Evolutionary conservation across 352 stramenopile genomes (phyloP).

Genomic region (Phytophthora podocarpi): DNA sequence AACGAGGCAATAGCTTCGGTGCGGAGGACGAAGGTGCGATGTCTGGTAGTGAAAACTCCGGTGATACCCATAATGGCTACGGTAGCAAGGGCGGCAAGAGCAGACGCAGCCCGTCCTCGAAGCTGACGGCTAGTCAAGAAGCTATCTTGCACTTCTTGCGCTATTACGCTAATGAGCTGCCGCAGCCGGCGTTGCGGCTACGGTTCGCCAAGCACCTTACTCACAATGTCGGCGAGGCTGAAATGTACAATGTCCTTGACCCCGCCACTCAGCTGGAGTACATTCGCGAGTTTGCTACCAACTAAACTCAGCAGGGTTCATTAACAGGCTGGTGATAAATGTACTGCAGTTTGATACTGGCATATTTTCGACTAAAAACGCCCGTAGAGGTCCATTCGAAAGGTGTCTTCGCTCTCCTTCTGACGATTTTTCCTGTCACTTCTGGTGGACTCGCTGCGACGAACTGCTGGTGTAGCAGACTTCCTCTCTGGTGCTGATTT

Average conservation of each 20-base stretch:
- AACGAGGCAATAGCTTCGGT: conserved; percentile 19
- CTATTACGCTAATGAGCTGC: conserved; percentile 42
- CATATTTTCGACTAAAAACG: conserved; percentile 22
- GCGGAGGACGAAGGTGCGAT: neutral
- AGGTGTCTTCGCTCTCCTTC: conserved; percentile 22
- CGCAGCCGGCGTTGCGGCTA: conserved; percentile 28
- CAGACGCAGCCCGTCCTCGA: neutral
- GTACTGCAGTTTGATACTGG: conserved; percentile 4
- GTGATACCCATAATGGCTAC: neutral
- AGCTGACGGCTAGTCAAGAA: conserved; percentile 41
- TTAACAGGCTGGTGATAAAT: neutral
- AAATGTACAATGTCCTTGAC: conserved; percentile 74
- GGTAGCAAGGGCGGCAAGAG: neutral
- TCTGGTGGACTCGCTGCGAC: conserved; percentile 3
- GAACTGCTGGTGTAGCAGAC: neutral
- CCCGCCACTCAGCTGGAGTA: conserved; percentile 45
- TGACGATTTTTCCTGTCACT: neutral
- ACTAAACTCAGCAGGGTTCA: neutral
- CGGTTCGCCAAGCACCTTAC: conserved; percentile 53
- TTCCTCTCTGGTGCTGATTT: conserved; percentile 13
- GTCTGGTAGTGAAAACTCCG: neutral
- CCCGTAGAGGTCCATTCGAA: conserved; percentile 40
- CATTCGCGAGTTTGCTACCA: conserved; percentile 43
- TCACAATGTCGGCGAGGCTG: conserved; percentile 49
- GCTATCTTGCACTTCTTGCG: conserved; percentile 51